Evolutionary conservation across 352 stramenopile genomes (phyloP).

Genomic region (Phytophthora pseudosyringae): DNA sequence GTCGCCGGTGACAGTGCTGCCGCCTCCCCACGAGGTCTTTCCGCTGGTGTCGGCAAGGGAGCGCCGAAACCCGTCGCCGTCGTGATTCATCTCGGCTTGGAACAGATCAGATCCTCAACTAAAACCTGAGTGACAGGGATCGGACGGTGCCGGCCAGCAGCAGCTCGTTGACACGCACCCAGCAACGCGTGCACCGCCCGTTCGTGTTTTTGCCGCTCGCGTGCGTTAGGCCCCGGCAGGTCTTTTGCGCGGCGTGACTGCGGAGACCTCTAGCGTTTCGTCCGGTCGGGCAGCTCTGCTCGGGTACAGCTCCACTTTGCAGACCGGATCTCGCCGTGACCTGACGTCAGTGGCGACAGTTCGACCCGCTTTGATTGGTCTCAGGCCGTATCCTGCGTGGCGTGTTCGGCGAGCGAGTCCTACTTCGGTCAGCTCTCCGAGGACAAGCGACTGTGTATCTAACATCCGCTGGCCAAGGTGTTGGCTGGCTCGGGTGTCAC

Average conservation of each 20-base stretch:
- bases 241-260: slow-evolving; percentile 20
- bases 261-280: slow-evolving; percentile 29
- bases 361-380: slow-evolving; percentile 37
- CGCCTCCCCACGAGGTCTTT: slow-evolving; percentile 1
- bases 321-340: slow-evolving; percentile 22
- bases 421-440: slow-evolving; percentile 2
- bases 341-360: slow-evolving; percentile 31
- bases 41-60: slow-evolving; percentile 5
- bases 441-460: slow-evolving; percentile 15
- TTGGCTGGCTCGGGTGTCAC: slow-evolving; percentile 6
- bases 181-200: slow-evolving; percentile 15
- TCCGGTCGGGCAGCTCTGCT: slow-evolving; percentile 21
- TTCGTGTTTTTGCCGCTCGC: slow-evolving; percentile 36
- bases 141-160: not conserved
- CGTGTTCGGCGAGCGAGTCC: not conserved
- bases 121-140: slow-evolving; percentile 29
- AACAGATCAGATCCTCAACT: slow-evolving; percentile 28
- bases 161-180: slow-evolving; percentile 4
- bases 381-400: not conserved
- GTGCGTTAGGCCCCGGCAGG: slow-evolving; percentile 24
- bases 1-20: not conserved
- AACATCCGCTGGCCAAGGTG: slow-evolving; percentile 20
- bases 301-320: slow-evolving; percentile 15
- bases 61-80: not conserved
- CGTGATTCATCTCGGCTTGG: slow-evolving; percentile 14